These are phyloP conservation scores for Zygoascus flipseniorum DNA, from an alignment of 805 yeast genomes.

Conservation along the genomic window DNA sequence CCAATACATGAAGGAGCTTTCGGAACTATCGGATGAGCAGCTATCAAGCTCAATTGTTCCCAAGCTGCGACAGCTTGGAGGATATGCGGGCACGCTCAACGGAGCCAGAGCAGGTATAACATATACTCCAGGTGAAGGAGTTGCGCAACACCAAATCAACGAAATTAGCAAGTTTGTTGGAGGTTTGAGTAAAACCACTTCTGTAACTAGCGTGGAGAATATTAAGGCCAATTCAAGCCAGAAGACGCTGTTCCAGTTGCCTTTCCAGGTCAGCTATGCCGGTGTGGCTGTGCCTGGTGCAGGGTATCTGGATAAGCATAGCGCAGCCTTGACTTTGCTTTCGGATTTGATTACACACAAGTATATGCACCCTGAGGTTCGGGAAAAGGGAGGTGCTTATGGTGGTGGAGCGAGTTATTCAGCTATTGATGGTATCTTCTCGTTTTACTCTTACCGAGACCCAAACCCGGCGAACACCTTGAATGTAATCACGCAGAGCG, in stretches of 20 bases:
- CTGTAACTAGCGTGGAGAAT: neutral
- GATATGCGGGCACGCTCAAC: slow-evolving; percentile 11
- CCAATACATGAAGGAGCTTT: slow-evolving; percentile 54
- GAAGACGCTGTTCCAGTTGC: slow-evolving; percentile 54
- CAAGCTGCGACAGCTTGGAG: slow-evolving; percentile 35
- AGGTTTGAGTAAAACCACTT: neutral
- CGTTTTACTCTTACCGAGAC: slow-evolving; percentile 87
- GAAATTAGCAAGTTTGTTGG: slow-evolving; percentile 20
- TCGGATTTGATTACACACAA: slow-evolving; percentile 75
- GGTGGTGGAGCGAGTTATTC: slow-evolving; percentile 91
- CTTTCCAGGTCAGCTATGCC: slow-evolving; percentile 83
- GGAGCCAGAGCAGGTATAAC: slow-evolving; percentile 20
- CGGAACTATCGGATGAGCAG: slow-evolving; percentile 41
- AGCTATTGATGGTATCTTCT: slow-evolving; percentile 70
- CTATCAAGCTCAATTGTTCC: slow-evolving; percentile 52
- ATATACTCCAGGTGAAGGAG: slow-evolving; percentile 33
- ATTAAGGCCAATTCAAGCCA: slow-evolving; percentile 2
- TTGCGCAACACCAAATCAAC: slow-evolving; percentile 43
- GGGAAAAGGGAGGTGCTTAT: slow-evolving; percentile 97
- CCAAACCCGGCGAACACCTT: slow-evolving; percentile 75
- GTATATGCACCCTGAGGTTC: slow-evolving; percentile 75
- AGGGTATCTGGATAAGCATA: slow-evolving; percentile 58
- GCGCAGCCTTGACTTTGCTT: slow-evolving; percentile 77
- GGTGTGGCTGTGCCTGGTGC: slow-evolving; percentile 62
- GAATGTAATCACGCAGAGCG: slow-evolving; percentile 46